Conservation (phyloP, 2,329 filamentous ascomycete genomes). For the Aaosphaeria pasadenensis region DNA sequence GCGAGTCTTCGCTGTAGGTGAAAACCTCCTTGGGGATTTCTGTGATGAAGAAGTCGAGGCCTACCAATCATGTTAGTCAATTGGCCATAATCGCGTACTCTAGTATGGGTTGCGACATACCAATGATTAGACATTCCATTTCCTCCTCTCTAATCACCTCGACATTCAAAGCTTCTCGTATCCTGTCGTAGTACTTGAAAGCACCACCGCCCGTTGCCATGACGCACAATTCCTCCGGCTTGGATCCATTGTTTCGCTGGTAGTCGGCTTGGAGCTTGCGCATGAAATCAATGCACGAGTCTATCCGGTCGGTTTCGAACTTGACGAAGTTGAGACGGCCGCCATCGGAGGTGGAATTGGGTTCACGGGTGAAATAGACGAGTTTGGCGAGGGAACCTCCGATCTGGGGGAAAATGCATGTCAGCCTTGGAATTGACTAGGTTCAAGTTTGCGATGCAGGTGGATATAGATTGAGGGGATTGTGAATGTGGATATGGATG, state of each 20-base stretch:
- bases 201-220: constrained; percentile 96
- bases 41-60: constrained; percentile 97
- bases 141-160: constrained; percentile 92
- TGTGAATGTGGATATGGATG: not conserved
- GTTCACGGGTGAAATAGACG: constrained; percentile 93
- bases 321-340: constrained; percentile 92
- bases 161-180: constrained; percentile 77
- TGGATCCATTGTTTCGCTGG: constrained; percentile 68
- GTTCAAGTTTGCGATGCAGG: too few relatives aligned
- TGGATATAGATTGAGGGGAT: too few relatives aligned
- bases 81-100: not conserved
- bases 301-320: constrained; percentile 93
- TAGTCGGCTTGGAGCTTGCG: constrained; percentile 80
- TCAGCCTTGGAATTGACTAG: too few relatives aligned
- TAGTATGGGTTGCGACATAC: constrained; percentile 44
- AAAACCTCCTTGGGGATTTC: constrained; percentile 97
- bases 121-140: constrained; percentile 97
- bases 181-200: constrained; percentile 94
- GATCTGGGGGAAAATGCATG: constrained; percentile 57
- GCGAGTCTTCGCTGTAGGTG: constrained; percentile 79
- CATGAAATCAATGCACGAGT: constrained; percentile 92
- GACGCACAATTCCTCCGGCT: constrained; percentile 72
- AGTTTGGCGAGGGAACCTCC: constrained; percentile 94
- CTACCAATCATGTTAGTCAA: constrained; percentile 43
- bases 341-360: constrained; percentile 73